phyloP scores from a whole-genome alignment of 2,329 filamentous ascomycete genomes.

The Hymenoscyphus linearis region DNA sequence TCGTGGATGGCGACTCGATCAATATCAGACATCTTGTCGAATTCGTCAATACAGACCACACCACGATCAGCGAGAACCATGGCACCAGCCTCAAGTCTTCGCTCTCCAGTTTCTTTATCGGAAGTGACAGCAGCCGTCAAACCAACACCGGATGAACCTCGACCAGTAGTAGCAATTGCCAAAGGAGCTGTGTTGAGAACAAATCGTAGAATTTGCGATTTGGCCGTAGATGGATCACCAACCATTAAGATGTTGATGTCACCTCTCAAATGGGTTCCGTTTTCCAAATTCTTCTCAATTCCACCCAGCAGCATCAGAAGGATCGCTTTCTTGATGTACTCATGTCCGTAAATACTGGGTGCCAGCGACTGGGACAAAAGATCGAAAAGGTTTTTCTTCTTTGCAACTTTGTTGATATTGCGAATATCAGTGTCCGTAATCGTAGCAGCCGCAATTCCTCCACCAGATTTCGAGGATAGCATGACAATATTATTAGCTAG shows the following conservation, averaged over 20 bases:
- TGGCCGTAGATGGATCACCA: constrained; percentile 95
- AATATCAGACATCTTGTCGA: constrained; percentile 99
- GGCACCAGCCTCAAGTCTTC: constrained; percentile 90
- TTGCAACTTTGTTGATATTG: constrained; percentile 96
- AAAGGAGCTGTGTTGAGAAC: constrained; percentile 95
- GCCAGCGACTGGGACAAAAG: constrained; percentile 90
- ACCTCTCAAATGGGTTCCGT: constrained; percentile 94
- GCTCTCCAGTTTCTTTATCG: constrained; percentile 95
- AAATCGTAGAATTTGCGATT: constrained; percentile 95
- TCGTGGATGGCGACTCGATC: constrained; percentile 98
- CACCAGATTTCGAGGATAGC: constrained; percentile 91
- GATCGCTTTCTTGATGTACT: constrained; percentile 97
- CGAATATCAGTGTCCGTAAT: constrained; percentile 97
- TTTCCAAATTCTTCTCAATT: constrained; percentile 97
- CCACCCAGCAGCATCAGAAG: constrained; percentile 90
- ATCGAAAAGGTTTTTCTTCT: constrained; percentile 90
- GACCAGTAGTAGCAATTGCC: constrained; percentile 93
- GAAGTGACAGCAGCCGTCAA: constrained; percentile 92
- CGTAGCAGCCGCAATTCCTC: constrained; percentile 82
- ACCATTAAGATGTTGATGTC: constrained; percentile 99
- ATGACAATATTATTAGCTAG: constrained; percentile 93
- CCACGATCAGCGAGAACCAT: constrained; percentile 98
- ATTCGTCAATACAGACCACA: constrained; percentile 98
- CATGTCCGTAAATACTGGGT: constrained; percentile 94
- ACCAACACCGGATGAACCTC: constrained; percentile 95